These are phyloP conservation scores for Dissophora globulifera DNA, from an alignment of 192 early-diverging fungal species.

Conservation along the genomic window DNA sequence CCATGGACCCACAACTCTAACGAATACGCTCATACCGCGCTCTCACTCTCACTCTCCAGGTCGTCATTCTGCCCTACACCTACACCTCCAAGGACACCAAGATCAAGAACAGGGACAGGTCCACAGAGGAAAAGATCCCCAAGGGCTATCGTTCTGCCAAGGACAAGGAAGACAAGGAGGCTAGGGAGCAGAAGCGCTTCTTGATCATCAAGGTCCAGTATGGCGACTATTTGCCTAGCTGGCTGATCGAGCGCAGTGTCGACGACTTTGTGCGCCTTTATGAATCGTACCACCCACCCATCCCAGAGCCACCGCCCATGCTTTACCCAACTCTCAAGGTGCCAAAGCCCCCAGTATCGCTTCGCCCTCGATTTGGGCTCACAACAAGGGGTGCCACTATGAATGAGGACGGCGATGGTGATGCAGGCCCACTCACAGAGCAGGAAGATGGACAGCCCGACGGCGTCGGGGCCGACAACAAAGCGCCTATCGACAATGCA, in stretches of 20 bases:
- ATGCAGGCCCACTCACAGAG: background rate
- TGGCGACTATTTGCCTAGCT: conserved; percentile 46
- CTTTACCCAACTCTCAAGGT: conserved; percentile 25
- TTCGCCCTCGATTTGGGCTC: conserved; percentile 38
- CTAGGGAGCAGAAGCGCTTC: conserved; percentile 48
- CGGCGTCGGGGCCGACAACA: background rate
- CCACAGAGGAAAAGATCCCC: conserved; percentile 1
- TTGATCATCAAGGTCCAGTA: conserved; percentile 50
- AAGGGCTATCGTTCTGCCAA: conserved; percentile 5
- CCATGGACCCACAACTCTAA: background rate
- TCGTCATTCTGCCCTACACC: conserved; percentile 48
- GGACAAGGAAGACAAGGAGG: conserved; percentile 47
- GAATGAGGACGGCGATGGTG: background rate
- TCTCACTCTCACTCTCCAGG: too few relatives aligned
- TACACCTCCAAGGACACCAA: conserved; percentile 46
- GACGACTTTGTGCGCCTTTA: conserved; percentile 49
- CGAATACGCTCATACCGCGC: background rate
- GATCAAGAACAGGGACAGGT: conserved; percentile 31
- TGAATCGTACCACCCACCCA: conserved; percentile 42
- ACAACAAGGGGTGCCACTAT: background rate
- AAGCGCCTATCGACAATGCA: conserved; percentile 1
- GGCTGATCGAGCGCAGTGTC: conserved; percentile 45
- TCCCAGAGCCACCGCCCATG: conserved; percentile 29
- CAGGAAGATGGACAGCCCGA: background rate
- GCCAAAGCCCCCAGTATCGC: conserved; percentile 38